Percentiles rank a stretch among this genome's conserved stretches.
Conservation (phyloP, 2,329 filamentous ascomycete species). For the Neopestalotiopsis rosae region DNA sequence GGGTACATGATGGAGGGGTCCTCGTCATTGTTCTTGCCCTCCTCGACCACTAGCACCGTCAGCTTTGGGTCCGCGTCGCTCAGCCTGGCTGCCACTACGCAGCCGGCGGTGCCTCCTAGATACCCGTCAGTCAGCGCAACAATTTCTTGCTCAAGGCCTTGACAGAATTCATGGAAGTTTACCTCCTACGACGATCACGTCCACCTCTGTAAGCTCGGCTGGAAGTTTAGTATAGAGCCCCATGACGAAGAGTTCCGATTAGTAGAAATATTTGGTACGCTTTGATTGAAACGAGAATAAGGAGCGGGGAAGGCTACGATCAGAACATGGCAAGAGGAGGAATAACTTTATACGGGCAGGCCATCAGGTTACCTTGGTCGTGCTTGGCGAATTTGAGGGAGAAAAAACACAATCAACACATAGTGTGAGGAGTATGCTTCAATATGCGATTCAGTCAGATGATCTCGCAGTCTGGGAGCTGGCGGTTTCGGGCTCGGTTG, state of each 20-base stretch:
- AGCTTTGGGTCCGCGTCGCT: conserved; percentile 25
- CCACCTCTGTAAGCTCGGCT: neutral
- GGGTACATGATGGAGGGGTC: conserved; percentile 18
- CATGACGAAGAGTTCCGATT: neutral
- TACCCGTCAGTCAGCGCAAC: neutral
- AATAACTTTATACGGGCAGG: neutral
- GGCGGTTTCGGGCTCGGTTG: neutral
- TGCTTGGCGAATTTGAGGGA: too few species aligned
- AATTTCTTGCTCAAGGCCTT: neutral
- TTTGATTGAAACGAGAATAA: neutral
- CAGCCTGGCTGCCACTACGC: conserved; percentile 27
- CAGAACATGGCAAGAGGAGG: neutral
- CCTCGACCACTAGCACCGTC: conserved; percentile 25
- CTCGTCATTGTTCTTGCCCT: conserved; percentile 22
- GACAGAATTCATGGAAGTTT: neutral
- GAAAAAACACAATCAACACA: too few species aligned
- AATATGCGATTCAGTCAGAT: too few species aligned
- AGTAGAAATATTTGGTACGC: neutral
- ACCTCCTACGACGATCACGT: conserved; percentile 13
- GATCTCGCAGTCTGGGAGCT: neutral
- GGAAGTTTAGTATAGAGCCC: conserved; percentile 8
- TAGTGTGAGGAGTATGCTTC: too few species aligned
- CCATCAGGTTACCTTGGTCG: neutral
- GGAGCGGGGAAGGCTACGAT: neutral
- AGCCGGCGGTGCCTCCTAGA: conserved; percentile 25